Evolutionary conservation across 345 rosid species (phyloP), one percentile per base, ranked within the genome.

Genomic region (Balakata baccata): DNA sequence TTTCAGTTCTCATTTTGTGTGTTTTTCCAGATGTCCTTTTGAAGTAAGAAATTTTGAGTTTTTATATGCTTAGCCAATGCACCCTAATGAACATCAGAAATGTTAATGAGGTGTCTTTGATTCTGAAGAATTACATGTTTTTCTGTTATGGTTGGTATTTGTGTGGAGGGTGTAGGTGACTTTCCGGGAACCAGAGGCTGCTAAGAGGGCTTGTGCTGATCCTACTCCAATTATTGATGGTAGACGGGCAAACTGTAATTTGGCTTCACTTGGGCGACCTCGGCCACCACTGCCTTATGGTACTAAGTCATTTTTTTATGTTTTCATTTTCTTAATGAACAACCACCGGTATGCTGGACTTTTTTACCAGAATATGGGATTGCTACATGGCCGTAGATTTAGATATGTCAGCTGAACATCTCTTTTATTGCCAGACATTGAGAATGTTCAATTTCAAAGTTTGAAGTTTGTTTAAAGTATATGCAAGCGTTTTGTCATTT

Each of bases 141-240:
- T 68, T 81, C 47, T 76, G 52, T 76, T 78, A 68, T 41, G 77
- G 69, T 43, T 39, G 25, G 77, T 84, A 45, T 85, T 90, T 86
- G 58, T 83, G 74, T 86, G 92, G 98, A 89, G 90, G 85, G 89
- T 83, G 72, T 82, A 95, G 99, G 99, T 95, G 80, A 95, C 98
- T 77, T 95, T 90, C 82, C 87, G 92, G 80, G 99, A 95, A 72
- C 93, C 96, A 20, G 99, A 95, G 78, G 87, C 96, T 74, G 99
- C 99, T 65, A 85, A 89, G 88, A 88, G 92, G 80, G 99, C 99
- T 61, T 95, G 99, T 78, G 90, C 70, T 47, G 94, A 95, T 78
- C 93, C 94, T 54, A 77, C 86, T 61, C 99, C 98, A 1, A 54
- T 92, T 41, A 95, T 95, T 69, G 98, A 95, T 84, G 99, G 99